Evolutionary conservation across 2,329 filamentous ascomycete species (phyloP), one percentile per base, ranked within the genome.

Genomic region (Cordyceps fumosorosea): DNA sequence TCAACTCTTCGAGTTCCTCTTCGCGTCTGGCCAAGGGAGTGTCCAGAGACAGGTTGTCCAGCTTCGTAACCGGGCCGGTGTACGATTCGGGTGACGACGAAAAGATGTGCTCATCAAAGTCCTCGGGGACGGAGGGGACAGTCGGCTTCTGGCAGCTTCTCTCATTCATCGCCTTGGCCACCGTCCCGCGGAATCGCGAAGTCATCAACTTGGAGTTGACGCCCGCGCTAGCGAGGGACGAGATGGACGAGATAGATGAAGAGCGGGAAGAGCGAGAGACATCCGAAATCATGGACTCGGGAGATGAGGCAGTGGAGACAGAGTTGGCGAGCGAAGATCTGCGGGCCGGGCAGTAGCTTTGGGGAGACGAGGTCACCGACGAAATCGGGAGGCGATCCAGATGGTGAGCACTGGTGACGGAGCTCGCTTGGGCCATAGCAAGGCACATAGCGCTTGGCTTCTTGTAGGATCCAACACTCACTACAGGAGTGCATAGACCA

Each of bases 271-370:
- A 80, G 64, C 80, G 80, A 63, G 82, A 87, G 62, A 78, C 77
- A 70, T 88, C 85, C 63, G 85, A 87, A 52, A 88, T 75, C 84
- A 88, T 87, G 61, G 85, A 88, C 70, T 88, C 85, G 65, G 85
- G 85, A 32, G 85, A 88, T 63, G 85, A 88, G 40, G 82, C 81
- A 34, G 82, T 83, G 29, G 85, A 88, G 67, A 85, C 76, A 20
- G 85, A 85, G 69, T 81, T 85, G 70, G 84, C 84, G 64, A 87
- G 80, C 18, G 85, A 87, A 16, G 84, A 86, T 64, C 84, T 84
- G 64, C 85, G 84, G 44, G 77, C 74, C 2, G 77, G 75, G 56
- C 67, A 70, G 67, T 80, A 80, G 66, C 75, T 76, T 67, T 80
- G 77, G 29, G 84, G 84, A 22, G 85, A 86, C 4, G 81, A 80